These are phyloP conservation scores for Acorus gramineus DNA, from an alignment of 106 monocot species.

Conservation along the genomic window DNA sequence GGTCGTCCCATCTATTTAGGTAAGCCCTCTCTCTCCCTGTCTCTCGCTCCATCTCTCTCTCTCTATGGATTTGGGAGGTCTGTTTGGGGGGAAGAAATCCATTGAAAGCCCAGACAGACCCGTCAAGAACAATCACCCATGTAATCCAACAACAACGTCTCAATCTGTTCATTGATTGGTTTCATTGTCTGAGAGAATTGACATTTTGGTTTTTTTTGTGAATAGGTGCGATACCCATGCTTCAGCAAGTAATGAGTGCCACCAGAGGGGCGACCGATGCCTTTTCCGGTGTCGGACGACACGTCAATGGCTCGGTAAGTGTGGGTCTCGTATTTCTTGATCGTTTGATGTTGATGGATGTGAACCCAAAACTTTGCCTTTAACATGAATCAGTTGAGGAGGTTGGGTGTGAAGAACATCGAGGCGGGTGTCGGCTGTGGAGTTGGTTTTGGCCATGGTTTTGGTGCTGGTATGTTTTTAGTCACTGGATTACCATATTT, in stretches of 20 bases:
- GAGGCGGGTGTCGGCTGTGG: slow-evolving; percentile 89
- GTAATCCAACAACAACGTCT: no score
- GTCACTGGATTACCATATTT: no score
- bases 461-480: slow-evolving; percentile 63
- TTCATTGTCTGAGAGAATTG: background rate
- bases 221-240: slow-evolving; percentile 71
- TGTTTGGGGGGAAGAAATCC: no score
- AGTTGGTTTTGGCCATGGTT: slow-evolving; percentile 88
- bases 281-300: slow-evolving; percentile 63
- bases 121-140: no score
- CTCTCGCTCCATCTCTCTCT: no score
- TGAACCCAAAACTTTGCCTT: background rate
- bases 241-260: slow-evolving; percentile 72
- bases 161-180: no score
- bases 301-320: slow-evolving; percentile 72
- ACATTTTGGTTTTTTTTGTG: background rate
- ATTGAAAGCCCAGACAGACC: no score
- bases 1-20: slow-evolving; percentile 74
- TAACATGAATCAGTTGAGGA: slow-evolving; percentile 38
- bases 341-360: background rate
- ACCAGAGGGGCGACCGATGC: slow-evolving; percentile 91
- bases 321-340: background rate
- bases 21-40: background rate
- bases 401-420: slow-evolving; percentile 57
- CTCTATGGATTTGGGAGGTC: no score